These are phyloP conservation scores for Craterostigma plantagineum DNA, from an alignment of 257 asterid genomes.

Conservation along the genomic window DNA sequence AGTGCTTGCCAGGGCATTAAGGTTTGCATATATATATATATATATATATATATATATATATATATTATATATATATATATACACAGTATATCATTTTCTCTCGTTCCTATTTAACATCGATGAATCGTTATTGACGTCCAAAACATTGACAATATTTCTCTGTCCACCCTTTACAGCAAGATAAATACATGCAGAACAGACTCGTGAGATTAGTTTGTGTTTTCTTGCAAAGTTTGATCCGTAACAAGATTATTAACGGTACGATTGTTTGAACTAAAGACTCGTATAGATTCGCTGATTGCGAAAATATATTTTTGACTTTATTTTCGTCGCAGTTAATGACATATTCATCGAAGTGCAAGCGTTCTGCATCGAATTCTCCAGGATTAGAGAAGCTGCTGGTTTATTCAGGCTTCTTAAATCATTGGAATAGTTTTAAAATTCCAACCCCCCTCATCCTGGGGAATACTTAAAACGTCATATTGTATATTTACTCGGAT, in stretches of 20 bases:
- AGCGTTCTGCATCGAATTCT: conserved; percentile 96
- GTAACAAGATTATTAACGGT: conserved; percentile 84
- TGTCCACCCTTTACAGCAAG: conserved; percentile 46
- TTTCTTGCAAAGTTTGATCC: conserved; percentile 81
- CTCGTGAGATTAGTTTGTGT: conserved; percentile 94
- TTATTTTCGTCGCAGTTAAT: conserved; percentile 53
- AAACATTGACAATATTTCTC: conserved; percentile 8
- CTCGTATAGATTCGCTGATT: too few relatives aligned
- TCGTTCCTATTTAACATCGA: too few relatives aligned
- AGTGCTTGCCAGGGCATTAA: conserved; percentile 87
- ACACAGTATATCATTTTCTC: too few relatives aligned
- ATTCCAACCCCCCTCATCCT: too few relatives aligned
- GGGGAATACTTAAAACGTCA: too few relatives aligned
- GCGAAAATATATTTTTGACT: too few relatives aligned
- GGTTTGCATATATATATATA: too few relatives aligned
- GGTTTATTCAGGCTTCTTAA: conserved; percentile 79
- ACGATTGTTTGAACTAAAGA: too few relatives aligned
- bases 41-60: too few relatives aligned
- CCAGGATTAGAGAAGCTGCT: conserved; percentile 90
- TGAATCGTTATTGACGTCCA: conserved; percentile 1
- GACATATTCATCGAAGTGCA: conserved; percentile 92
- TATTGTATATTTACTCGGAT: too few relatives aligned
- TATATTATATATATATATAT: too few relatives aligned
- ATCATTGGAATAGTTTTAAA: conserved; percentile 66
- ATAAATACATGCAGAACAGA: conserved; percentile 94